A percentile compares a stretch with the other conserved stretches of the same genome.
phyloP scores from a whole-genome alignment of 2,329 filamentous ascomycete species.

The Xylariaceae sp. region DNA sequence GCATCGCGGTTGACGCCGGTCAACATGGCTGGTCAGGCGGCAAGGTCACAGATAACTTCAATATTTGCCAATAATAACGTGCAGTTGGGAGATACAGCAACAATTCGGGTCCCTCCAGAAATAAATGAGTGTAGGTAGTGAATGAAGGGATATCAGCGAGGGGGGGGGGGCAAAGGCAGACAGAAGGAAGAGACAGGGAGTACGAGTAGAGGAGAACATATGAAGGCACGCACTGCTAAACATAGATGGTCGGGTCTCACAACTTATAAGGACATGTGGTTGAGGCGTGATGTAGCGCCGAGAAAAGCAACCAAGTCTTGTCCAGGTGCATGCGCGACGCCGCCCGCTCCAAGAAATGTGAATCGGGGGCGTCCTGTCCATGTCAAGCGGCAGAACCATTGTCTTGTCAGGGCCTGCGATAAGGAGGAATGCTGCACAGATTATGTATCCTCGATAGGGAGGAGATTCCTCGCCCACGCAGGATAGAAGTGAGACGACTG shows the following conservation, averaged over 20 bases:
- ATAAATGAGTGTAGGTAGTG: background rate
- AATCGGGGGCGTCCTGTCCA: background rate
- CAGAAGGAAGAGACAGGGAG: background rate
- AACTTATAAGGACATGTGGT: conserved; percentile 6
- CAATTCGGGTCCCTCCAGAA: background rate
- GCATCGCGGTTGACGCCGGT: conserved; percentile 40
- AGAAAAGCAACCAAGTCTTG: conserved; percentile 13
- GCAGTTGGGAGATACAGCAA: background rate
- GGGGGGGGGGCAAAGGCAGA: background rate
- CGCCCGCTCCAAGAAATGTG: conserved; percentile 6
- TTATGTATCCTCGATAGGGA: background rate
- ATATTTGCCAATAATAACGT: background rate
- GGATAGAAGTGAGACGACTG: background rate
- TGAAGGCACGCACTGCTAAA: conserved; percentile 13
- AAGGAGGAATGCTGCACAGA: conserved; percentile 1
- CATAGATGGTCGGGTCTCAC: conserved; percentile 14
- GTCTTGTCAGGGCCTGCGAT: conserved; percentile 11
- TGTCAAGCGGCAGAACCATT: background rate
- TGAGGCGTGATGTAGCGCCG: conserved; percentile 9
- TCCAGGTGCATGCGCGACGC: conserved; percentile 4
- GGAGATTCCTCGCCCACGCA: background rate
- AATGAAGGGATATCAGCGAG: background rate
- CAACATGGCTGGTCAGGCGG: conserved; percentile 32
- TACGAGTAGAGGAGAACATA: conserved; percentile 8
- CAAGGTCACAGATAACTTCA: conserved; percentile 6